Conservation (phyloP, 441 rosid genomes). For the Syzygium malaccense region DNA sequence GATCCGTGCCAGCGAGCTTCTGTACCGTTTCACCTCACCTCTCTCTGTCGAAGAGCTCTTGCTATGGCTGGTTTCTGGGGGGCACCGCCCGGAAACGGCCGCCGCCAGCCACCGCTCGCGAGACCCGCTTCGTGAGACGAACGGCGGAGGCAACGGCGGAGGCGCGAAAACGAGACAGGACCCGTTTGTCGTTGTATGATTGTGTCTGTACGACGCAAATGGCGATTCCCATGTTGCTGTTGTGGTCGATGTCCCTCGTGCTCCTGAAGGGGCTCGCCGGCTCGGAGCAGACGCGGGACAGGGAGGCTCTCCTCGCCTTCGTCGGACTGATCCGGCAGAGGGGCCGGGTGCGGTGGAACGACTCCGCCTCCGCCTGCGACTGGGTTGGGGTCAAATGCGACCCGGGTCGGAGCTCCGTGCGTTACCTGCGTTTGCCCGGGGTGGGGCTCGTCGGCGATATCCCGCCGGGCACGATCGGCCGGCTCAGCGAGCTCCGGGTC, state of each 20-base stretch:
- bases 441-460: background rate
- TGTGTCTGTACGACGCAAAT: background rate
- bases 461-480: background rate
- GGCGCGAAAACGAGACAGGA: background rate
- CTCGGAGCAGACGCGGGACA: slow-evolving; percentile 8
- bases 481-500: background rate
- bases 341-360: slow-evolving; percentile 6
- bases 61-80: background rate
- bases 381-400: slow-evolving; percentile 7
- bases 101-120: background rate
- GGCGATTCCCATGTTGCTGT: background rate
- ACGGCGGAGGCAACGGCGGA: background rate
- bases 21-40: background rate
- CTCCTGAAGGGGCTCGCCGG: background rate
- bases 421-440: slow-evolving; percentile 1
- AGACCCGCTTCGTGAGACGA: background rate
- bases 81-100: background rate
- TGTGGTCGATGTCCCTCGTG: background rate
- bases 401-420: background rate
- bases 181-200: background rate
- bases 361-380: slow-evolving; percentile 5
- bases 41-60: background rate
- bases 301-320: slow-evolving; percentile 8
- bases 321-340: background rate
- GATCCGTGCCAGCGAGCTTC: background rate